Evolutionary conservation across 441 rosid genomes (phyloP), one percentile per base, ranked within the genome.

Genomic region (Pelargonium australe): DNA sequence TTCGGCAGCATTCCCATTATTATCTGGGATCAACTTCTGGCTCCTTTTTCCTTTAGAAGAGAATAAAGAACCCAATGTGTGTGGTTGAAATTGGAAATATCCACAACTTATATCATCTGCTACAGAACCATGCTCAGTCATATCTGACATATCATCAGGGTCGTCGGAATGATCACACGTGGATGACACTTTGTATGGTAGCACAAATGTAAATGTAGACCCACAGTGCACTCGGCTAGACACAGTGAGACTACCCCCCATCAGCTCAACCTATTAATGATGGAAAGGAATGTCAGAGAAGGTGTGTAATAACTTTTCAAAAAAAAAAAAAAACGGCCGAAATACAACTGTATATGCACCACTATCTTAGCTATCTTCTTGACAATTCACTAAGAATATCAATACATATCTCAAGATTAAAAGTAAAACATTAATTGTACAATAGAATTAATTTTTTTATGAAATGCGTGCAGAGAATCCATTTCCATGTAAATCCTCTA

Each of bases 191-290:
- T 82, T 92, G 85, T 90, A 95, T 8, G 96, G 97, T 51, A 95
- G 80, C 70, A 86, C 80, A 72, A 92, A 95, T 14, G 93, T 95
- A 75, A 95, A 95, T 12, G 89, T 90, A 53, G 98, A 92, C 14
- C 99, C 99, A 14, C 66, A 66, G 65, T 85, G 81, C 76, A 86
- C 98, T 72, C 16, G 72, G 79, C 99, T 95, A 11, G 96, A 84
- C 64, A 95, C 97, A 0, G 97, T 92, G 44, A 95, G 91, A 47
- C 68, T 82, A 60, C 98, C 92, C 1, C 97, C 98, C 98, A 95
- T 95, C 79, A 95, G 85, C 81, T 95, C 92, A 76, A 90, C 96
- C 97, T 94, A 71, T 70, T 19, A 51, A 68, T 68, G 58, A 75
- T 41, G 67, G 68, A 71, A 43, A 76, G 47, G 71, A 73, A 63